Base-by-base conservation (phyloP, 1,139 yeast species). In the Candida sanyaensis region DNA sequence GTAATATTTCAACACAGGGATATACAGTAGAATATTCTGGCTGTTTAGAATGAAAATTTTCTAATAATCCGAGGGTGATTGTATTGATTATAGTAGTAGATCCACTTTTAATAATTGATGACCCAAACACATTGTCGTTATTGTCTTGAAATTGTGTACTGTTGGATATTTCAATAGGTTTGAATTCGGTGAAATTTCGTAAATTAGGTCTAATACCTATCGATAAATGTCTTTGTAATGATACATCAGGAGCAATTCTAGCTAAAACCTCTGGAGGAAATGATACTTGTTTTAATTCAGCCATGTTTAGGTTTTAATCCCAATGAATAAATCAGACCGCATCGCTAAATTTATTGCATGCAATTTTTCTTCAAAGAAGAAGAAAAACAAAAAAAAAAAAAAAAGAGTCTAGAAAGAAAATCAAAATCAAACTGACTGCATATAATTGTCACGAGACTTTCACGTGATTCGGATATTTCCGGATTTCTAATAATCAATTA, bases 181-280 rank as follows among this genome's bases (percentile, higher is more conserved):
- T 82, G 66, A 88, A 88, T 64, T 91, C 97, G 54, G 80, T 78
- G 59, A 86, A 83, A 40, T 77, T 73, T 41, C 97, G 78, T 47
- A 84, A 68, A 47, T 90, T 83, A 10, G 95, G 88, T 50, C 97
- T 84, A 30, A 86, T 65, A 1, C 92, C 93, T 28, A 83, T 70
- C 8, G 84, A 71, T 31, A 92, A 65, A 64, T 91, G 96, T 59
- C 96, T 80, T 60, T 87, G 86, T 44, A 92, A 73, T 5, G 92
- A 88, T 11, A 89, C 68, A 50, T 88, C 96, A 1, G 98, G 97
- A 7, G 95, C 91, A 38, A 92, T 78, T 47, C 96, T 75, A 1
- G 95, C 92, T 45, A 92, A 73, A 13, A 91, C 90, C 37, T 84
- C 88, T 1, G 96, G 93, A 4, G 95, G 85, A 62, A 91, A 89